phyloP scores from a whole-genome alignment of 140 eudicot genomes.

The Ambrosia hybrid region DNA sequence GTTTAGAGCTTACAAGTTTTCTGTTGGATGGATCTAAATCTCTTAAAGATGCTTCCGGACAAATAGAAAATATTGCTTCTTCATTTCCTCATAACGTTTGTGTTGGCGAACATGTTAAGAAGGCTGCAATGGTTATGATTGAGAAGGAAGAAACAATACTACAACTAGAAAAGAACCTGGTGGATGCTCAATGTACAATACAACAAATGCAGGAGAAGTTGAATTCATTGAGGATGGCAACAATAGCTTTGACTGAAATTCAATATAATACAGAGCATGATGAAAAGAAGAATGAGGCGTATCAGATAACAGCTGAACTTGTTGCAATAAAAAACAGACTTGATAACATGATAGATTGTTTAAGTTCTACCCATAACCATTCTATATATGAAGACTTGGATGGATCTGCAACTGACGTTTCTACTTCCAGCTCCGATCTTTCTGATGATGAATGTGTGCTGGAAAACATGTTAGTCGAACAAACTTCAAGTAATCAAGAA shows the following conservation, averaged over 20 bases:
- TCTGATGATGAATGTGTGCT: constrained; percentile 41
- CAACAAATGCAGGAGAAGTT: constrained; percentile 65
- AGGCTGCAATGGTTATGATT: constrained; percentile 56
- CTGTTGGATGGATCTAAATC: constrained; percentile 79
- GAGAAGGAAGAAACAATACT: constrained; percentile 69
- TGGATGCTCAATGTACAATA: constrained; percentile 58
- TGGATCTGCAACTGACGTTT: constrained; percentile 40
- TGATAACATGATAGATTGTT: constrained; percentile 32
- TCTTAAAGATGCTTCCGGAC: constrained; percentile 64
- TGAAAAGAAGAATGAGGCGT: constrained; percentile 33
- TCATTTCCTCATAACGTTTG: constrained; percentile 59
- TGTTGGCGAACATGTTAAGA: constrained; percentile 66
- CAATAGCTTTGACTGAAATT: constrained; percentile 72
- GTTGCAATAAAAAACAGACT: constrained; percentile 42
- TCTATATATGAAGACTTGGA: constrained; percentile 40
- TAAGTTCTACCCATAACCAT: constrained; percentile 25
- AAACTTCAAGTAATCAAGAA: constrained; percentile 32
- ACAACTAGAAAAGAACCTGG: constrained; percentile 63
- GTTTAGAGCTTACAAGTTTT: constrained; percentile 73
- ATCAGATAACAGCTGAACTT: constrained; percentile 52
- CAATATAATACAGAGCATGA: constrained; percentile 43
- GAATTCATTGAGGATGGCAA: constrained; percentile 66
- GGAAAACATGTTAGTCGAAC: constrained; percentile 19
- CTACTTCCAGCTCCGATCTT: constrained; percentile 41
- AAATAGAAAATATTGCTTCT: constrained; percentile 56